Evolutionary conservation across 2,329 filamentous ascomycete genomes (phyloP).

Genomic region (Botryotinia convoluta): DNA sequence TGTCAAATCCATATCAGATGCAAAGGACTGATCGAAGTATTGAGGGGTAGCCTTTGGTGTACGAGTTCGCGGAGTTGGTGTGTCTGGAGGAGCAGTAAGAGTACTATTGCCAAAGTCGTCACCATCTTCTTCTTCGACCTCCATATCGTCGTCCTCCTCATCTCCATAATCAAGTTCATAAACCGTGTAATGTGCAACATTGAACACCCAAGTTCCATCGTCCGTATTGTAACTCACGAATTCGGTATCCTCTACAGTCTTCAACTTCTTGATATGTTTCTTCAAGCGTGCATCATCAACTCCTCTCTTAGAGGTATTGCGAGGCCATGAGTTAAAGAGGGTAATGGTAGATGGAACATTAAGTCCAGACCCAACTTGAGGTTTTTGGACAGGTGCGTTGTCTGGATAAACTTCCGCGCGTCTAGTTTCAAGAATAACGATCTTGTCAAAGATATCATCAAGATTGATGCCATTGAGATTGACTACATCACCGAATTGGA

Average conservation of each 20-base stretch:
- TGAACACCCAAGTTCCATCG: slow-evolving; percentile 86
- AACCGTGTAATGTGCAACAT: slow-evolving; percentile 93
- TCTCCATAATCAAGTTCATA: slow-evolving; percentile 80
- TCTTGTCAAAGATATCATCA: slow-evolving; percentile 72
- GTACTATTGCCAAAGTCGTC: slow-evolving; percentile 49
- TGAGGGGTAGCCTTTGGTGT: slow-evolving; percentile 26
- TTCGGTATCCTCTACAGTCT: slow-evolving; percentile 73
- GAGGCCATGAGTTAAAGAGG: slow-evolving; percentile 92
- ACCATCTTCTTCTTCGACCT: slow-evolving; percentile 51
- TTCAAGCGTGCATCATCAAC: slow-evolving; percentile 65
- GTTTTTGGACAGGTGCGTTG: slow-evolving; percentile 63
- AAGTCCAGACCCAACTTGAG: slow-evolving; percentile 78
- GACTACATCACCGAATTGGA: slow-evolving; percentile 77
- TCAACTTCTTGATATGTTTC: slow-evolving; percentile 81
- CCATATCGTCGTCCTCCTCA: slow-evolving; percentile 66
- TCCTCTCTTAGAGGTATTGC: slow-evolving; percentile 60
- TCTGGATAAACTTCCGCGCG: slow-evolving; percentile 83
- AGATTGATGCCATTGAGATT: slow-evolving; percentile 78
- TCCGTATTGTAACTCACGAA: slow-evolving; percentile 78
- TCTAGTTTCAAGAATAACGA: slow-evolving; percentile 74
- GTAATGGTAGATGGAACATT: slow-evolving; percentile 87
- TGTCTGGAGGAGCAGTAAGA: slow-evolving; percentile 45
- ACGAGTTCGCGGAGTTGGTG: slow-evolving; percentile 43
- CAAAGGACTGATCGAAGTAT: slow-evolving; percentile 36
- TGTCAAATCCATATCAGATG: slow-evolving; percentile 41